Evolutionary conservation across 495 filamentous ascomycete species (phyloP), one percentile per base, ranked within the genome.

Genomic region (Apodospora peruviana): DNA sequence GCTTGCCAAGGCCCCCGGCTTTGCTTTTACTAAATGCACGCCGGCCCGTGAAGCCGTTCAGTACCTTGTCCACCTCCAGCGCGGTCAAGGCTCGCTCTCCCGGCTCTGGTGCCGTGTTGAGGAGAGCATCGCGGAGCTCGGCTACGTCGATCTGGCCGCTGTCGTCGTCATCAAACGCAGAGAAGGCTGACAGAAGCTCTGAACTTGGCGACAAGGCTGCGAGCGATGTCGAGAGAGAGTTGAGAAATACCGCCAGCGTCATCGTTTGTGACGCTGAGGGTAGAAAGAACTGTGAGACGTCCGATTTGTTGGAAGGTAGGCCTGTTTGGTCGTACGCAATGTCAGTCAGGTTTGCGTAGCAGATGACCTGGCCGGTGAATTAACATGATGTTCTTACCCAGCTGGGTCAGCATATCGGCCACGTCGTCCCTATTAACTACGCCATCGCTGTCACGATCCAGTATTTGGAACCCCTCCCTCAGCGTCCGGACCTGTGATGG

Each of bases 101-200:
- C 1, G 77, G 73, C 51, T 91, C 89, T 2, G 87, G 86, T 10
- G 80, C 79, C 5, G 90, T 95, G 54, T 91, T 77, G 40, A 95
- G 59, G 40, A 98, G 63, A 2, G 91, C 88, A 55, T 91, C 87
- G 29, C 85, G 78, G 40, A 98, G 69, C 64, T 95, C 91, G 1
- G 65, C 75, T 16, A 93, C 72, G 58, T 96, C 89, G 24, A 97
- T 80, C 63, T 95, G 89, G 7, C 94, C 93, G 58, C 86, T 90
- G 64, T 98, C 93, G 54, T 94, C 88, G 52, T 94, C 87, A 58
- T 98, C 93, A 55, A 98, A 98, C 0, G 94, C 94, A 9, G 87
- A 86, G 53, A 98, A 88, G 0, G 94, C 93, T 5, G 87, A 88
- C 2, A 85, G 57, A 0, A 98, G 78, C 52, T 98, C 93, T 18